Conservation (phyloP, 305 asterid genomes). For the Galium porrigens region DNA sequence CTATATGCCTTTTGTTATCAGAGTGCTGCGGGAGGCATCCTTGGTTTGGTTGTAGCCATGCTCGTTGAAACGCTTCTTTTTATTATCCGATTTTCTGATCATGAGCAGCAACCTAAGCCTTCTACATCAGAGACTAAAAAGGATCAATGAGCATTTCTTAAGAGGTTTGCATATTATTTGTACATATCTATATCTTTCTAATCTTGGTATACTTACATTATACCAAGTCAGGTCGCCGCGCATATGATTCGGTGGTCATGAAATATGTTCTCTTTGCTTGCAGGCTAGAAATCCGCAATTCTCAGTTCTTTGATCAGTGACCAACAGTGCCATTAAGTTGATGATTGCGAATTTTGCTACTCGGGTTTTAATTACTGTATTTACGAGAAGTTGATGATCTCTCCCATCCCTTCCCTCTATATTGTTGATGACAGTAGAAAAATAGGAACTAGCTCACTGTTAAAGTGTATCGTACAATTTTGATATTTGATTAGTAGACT, state of each 20-base stretch:
- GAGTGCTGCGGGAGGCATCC: constrained; percentile 96
- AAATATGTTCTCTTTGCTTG: background rate
- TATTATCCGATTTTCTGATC: constrained; percentile 42
- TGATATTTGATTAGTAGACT: too few species aligned
- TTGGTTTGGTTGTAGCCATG: constrained; percentile 80
- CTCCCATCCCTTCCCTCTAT: background rate
- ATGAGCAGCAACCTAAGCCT: constrained; percentile 23
- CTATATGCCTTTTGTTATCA: constrained; percentile 17
- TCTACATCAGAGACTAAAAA: constrained; percentile 37
- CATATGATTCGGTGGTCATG: background rate
- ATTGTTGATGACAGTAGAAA: background rate
- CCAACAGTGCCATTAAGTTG: background rate
- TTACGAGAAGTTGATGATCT: background rate
- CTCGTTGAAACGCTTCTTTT: constrained; percentile 79
- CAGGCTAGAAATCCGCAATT: background rate
- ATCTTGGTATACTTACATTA: background rate
- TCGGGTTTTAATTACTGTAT: background rate
- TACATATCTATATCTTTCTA: background rate
- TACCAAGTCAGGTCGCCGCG: background rate
- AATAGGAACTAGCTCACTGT: background rate
- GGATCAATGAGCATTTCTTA: constrained; percentile 34
- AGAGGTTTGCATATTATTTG: constrained; percentile 9
- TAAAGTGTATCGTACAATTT: too few species aligned
- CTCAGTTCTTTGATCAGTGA: background rate
- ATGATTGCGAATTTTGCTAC: background rate